phyloP scores from a whole-genome alignment of 306 rosid genomes.

The Medicago ruthenica region DNA sequence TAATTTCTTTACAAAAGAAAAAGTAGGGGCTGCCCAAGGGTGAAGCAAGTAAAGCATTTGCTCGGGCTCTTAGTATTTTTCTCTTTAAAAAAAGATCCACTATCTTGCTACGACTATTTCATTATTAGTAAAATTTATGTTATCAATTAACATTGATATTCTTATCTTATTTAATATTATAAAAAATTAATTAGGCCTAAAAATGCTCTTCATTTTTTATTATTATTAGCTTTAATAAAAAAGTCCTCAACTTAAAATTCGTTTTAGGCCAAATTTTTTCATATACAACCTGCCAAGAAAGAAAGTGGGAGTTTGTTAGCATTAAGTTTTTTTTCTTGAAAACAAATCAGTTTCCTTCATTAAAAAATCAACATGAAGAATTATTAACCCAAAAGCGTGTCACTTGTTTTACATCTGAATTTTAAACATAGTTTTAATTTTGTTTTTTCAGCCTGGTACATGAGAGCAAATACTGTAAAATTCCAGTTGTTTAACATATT shows the following conservation, averaged over 20 bases:
- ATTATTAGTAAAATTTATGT: not conserved
- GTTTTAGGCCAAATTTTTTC: not conserved
- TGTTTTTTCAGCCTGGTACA: not conserved
- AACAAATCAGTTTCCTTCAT: not conserved
- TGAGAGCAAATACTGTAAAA: not conserved
- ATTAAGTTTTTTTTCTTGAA: not conserved
- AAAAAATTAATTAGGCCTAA: not conserved
- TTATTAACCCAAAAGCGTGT: not conserved
- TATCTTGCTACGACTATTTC: not conserved
- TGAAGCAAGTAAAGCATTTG: not conserved
- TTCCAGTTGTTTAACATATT: slow-evolving; percentile 6
- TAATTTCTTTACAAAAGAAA: slow-evolving; percentile 12
- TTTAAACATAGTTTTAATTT: not conserved
- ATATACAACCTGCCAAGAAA: not conserved
- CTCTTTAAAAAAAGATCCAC: not conserved
- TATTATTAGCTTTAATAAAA: not conserved
- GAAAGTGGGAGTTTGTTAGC: slow-evolving; percentile 10
- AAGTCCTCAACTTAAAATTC: not conserved
- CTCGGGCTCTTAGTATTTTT: not conserved
- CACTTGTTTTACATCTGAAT: slow-evolving; percentile 24
- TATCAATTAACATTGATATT: not conserved
- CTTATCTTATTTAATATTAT: not conserved
- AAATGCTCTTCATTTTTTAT: not conserved
- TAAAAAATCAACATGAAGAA: not conserved
- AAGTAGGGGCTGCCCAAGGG: not conserved